Evolutionary conservation across 2,329 filamentous ascomycete genomes (phyloP), one percentile per base, ranked within the genome.

Genomic region (Proliferodiscus dingleyae): DNA sequence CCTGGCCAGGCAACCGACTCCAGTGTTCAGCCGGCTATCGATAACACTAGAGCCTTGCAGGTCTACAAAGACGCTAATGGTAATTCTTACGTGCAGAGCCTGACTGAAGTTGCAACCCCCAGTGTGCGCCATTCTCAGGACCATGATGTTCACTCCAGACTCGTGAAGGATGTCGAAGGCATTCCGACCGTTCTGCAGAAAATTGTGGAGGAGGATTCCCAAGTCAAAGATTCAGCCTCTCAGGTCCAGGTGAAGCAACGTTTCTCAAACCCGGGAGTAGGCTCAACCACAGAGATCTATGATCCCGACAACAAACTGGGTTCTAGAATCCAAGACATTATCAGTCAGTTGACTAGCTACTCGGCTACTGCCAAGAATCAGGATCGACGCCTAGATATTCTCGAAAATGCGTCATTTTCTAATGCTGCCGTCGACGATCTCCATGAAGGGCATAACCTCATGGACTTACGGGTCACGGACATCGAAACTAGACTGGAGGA

Each of bases 371-470:
- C 56, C 15, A 45, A 52, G 18, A 56, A 61, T 15, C 77, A 89
- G 48, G 79, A 80, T 29, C 72, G 77, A 42, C 80, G 87, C 2
- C 64, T 91, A 10, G 82, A 87, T 39, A 69, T 72, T 45, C 70
- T 90, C 5, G 87, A 91, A 64, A 86, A 75, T 41, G 71, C 77
- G 1, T 89, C 84, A 0, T 87, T 89, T 57, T 79, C 80, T 19
- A 73, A 78, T 34, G 71, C 74, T 15, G 74, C 75, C n/a, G 75
- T 85, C 38, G 85, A 89, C 18, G 82, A 86, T 29, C 78, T 86
- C 39, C 70, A 81, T 15, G 83, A 87, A 16, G 80, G 76, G 43
- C 75, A 86, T 55, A 85, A 89, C 26, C 67, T 78, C 38, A 63
- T 78, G 36, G 86, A 89, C 53, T 72, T 81, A 7, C 77, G 85